Conservation (phyloP, 257 asterid species). For the Solanum chilense region DNA sequence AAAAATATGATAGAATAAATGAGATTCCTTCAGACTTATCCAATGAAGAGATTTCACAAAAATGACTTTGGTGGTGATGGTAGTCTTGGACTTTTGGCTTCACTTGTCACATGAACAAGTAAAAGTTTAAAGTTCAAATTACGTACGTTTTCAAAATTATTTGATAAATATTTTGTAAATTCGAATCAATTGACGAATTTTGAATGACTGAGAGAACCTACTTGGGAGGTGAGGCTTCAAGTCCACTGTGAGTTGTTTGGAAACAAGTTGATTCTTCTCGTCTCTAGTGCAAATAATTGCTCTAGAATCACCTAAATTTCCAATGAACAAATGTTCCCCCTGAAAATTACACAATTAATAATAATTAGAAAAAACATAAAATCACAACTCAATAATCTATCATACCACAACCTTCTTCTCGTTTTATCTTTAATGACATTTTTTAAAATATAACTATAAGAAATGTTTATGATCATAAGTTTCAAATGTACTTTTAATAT, state of each 20-base stretch:
- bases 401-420: not conserved
- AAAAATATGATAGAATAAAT: not conserved
- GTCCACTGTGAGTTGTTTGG: conserved; percentile 77
- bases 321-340: conserved; percentile 62
- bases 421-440: not conserved
- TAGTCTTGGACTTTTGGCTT: not conserved
- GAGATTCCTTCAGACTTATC: not conserved
- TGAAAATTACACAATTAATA: conserved; percentile 2
- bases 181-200: not conserved
- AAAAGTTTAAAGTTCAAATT: not conserved
- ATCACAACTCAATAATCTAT: not conserved
- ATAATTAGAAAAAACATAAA: not conserved
- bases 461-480: not conserved
- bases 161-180: not conserved
- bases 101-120: not conserved
- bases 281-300: conserved; percentile 59
- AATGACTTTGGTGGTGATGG: not conserved
- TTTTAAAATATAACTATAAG: not conserved
- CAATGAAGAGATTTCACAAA: not conserved
- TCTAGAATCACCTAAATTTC: conserved; percentile 85
- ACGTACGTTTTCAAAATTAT: not conserved
- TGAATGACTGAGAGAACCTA: not conserved
- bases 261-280: conserved; percentile 31
- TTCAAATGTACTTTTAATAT: not conserved
- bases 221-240: conserved; percentile 82